These are phyloP conservation scores for Hanseniaspora valbyensis DNA, from an alignment of 805 yeast genomes.

Conservation along the genomic window DNA sequence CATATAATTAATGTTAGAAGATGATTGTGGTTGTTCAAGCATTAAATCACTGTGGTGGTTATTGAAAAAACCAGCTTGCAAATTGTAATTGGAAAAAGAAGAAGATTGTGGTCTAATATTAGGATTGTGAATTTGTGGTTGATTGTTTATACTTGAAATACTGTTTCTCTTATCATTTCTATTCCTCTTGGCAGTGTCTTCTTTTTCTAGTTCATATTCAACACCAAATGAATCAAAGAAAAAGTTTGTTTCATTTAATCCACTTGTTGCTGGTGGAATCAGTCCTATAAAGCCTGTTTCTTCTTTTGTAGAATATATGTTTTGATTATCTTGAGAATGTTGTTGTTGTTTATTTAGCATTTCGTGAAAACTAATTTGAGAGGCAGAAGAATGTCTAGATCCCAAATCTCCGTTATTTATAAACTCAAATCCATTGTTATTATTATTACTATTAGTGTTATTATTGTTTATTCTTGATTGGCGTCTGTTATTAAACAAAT, in stretches of 20 bases:
- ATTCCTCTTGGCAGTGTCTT: background rate
- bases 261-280: background rate
- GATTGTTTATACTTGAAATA: background rate
- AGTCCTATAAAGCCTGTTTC: constrained; percentile 4
- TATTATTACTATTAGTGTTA: background rate
- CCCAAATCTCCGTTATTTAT: background rate
- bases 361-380: background rate
- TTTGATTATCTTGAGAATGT: too few relatives aligned
- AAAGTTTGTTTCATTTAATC: background rate
- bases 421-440: background rate
- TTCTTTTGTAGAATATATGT: background rate
- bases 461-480: background rate
- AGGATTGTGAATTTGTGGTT: background rate
- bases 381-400: background rate
- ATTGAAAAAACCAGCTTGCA: constrained; percentile 8
- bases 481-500: constrained; percentile 5
- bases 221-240: background rate
- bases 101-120: constrained; percentile 10
- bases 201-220: background rate
- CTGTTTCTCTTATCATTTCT: constrained; percentile 11
- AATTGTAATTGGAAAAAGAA: constrained; percentile 12
- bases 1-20: background rate
- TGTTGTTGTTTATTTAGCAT: background rate
- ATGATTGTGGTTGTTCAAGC: background rate
- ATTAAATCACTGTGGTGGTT: background rate